Evolutionary conservation across 306 rosid genomes (phyloP).

Genomic region (Glycine soja): DNA sequence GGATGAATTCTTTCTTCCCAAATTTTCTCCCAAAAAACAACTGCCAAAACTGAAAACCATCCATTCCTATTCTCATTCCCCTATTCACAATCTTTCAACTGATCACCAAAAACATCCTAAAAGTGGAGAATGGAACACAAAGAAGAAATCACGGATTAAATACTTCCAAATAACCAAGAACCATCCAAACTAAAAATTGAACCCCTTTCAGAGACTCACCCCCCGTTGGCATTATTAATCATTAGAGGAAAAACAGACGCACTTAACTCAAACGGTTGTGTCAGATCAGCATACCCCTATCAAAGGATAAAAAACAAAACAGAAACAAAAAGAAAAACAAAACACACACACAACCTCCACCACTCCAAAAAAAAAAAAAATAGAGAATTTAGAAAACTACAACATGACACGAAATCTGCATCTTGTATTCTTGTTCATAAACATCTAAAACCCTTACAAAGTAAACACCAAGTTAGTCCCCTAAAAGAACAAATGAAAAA

Average conservation of each 20-base stretch:
- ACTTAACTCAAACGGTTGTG: not conserved
- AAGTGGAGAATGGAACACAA: constrained; percentile 9
- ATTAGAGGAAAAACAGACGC: not conserved
- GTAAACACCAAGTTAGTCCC: constrained; percentile 30
- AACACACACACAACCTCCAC: not conserved
- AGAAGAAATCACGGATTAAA: constrained; percentile 30
- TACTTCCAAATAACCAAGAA: constrained; percentile 29
- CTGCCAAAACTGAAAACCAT: not conserved
- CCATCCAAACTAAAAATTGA: not conserved
- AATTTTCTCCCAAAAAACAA: not conserved
- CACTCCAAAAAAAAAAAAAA: constrained; percentile 12
- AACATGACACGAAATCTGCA: constrained; percentile 15
- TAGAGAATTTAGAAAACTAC: constrained; percentile 7
- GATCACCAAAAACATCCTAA: constrained; percentile 4
- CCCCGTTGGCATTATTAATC: constrained; percentile 31
- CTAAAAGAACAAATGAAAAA: not conserved
- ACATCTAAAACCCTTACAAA: constrained; percentile 31
- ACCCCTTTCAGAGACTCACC: not conserved
- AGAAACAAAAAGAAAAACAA: not conserved
- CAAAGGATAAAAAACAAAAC: constrained; percentile 28
- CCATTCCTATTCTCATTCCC: constrained; percentile 20
- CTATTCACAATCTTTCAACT: not conserved
- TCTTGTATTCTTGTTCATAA: constrained; percentile 20
- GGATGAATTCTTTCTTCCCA: constrained; percentile 19
- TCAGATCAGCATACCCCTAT: constrained; percentile 28